Conservation (phyloP, 2,329 filamentous ascomycete genomes). For the Trichocomaceae sp. region DNA sequence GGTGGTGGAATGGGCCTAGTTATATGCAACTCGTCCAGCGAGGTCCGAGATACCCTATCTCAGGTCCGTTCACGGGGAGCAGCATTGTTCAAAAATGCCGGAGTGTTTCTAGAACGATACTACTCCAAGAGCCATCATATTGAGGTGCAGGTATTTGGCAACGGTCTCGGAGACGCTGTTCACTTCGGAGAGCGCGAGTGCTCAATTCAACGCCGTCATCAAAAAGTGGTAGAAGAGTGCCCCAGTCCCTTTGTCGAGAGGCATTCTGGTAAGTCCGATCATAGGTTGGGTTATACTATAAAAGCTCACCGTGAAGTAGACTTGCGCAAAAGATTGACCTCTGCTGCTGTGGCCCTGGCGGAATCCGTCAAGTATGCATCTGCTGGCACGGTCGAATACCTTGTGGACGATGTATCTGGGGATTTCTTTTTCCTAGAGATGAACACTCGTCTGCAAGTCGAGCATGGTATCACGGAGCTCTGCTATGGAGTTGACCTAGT, state of each 20-base stretch:
- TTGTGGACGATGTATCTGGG: conserved; percentile 74
- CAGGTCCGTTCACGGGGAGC: conserved; percentile 69
- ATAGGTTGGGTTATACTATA: no score
- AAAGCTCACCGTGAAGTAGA: conserved; percentile 32
- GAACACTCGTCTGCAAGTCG: conserved; percentile 54
- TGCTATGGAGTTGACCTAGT: conserved; percentile 51
- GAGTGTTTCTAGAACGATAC: conserved; percentile 70
- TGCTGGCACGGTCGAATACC: conserved; percentile 84
- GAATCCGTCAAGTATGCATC: conserved; percentile 63
- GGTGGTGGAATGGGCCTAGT: conserved; percentile 82
- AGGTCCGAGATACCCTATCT: conserved; percentile 63
- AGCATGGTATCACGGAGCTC: conserved; percentile 53
- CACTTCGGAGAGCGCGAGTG: conserved; percentile 85
- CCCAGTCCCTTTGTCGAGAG: conserved; percentile 62
- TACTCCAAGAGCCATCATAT: conserved; percentile 75
- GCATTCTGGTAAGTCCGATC: background rate
- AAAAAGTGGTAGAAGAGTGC: conserved; percentile 87
- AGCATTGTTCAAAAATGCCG: conserved; percentile 75
- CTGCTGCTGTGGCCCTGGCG: conserved; percentile 63
- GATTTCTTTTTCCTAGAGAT: conserved; percentile 65
- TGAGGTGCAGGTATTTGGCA: conserved; percentile 86
- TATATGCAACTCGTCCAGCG: conserved; percentile 60
- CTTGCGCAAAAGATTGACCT: conserved; percentile 57
- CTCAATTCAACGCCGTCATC: conserved; percentile 77
- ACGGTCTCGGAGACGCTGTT: conserved; percentile 69